Evolutionary conservation across 257 asterid genomes (phyloP).

Genomic region (Echites panduratus): DNA sequence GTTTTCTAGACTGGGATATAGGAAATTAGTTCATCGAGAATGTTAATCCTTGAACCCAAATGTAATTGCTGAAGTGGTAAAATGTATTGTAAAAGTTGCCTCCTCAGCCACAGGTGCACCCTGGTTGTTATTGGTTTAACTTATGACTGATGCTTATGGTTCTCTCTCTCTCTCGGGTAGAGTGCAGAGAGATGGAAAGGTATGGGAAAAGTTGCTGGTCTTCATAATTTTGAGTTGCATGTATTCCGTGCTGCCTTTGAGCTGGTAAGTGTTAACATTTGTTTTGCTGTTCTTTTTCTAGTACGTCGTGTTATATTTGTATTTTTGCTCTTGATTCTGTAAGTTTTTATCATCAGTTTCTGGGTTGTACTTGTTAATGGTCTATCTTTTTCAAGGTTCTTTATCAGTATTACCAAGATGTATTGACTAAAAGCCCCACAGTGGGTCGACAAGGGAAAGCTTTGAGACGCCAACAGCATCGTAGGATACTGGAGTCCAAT

Average conservation of each 20-base stretch:
- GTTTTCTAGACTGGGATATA: neutral
- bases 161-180: conserved; percentile 30
- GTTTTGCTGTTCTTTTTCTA: neutral
- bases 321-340: neutral
- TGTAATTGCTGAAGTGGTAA: neutral
- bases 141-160: neutral
- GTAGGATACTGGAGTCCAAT: conserved; percentile 52
- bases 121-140: conserved; percentile 4
- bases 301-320: neutral
- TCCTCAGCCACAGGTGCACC: neutral
- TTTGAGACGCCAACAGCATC: conserved; percentile 76
- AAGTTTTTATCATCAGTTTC: neutral
- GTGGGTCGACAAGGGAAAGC: conserved; percentile 97
- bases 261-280: conserved; percentile 40
- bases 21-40: neutral
- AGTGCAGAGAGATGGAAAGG: conserved; percentile 87
- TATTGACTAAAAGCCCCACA: conserved; percentile 43
- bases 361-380: conserved; percentile 17
- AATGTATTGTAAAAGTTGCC: neutral
- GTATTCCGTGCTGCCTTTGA: conserved; percentile 91
- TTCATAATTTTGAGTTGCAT: conserved; percentile 83
- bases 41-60: neutral
- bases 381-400: conserved; percentile 54
- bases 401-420: conserved; percentile 53
- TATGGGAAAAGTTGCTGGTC: conserved; percentile 60